Evolutionary conservation across 2,329 filamentous ascomycete species (phyloP), one percentile per base, ranked within the genome.

Genomic region (Iodosphaeria phyllophila): DNA sequence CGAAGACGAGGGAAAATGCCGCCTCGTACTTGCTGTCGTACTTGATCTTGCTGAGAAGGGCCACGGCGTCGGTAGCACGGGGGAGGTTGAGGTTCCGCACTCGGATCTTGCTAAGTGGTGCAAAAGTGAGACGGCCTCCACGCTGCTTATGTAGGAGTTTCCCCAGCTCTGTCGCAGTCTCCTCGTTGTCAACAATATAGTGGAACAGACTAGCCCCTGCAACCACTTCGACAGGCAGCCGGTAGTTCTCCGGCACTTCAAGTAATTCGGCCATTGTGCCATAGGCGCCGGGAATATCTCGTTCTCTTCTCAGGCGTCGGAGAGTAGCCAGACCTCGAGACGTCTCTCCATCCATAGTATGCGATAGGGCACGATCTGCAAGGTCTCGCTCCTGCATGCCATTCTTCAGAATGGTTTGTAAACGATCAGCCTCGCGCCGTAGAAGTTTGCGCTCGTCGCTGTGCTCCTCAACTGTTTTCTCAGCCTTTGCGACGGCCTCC

Each of bases 181-280:
- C 70, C 31, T 91, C 82, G 24, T 76, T 86, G 46, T 98, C 86
- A 21, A 95, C 86, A 8, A 98, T 73, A 36, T 92, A 92, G 49
- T 98, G 82, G 52, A 98, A 98, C 6, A 98, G 60, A 44, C 82
- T 92, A 33, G 74, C 74, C 11, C 89, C 89, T 3, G 86, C 89
- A 25, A 84, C 89, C 38, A 92, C 82, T 50, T 98, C 89, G 7
- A 91, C 76, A 2, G 89, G 82, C 8, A 84, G 71, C 31, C 83
- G 72, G 50, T 92, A 95, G 26, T 70, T 66, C 26, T 92, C 82
- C 29, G 62, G 69, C 24, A 92, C 82, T 27, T 83, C 70, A 38
- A 95, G 70, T n/a, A 98, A 64, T 46, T 98, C 91, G 4, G 86
- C 84, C 18, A 98, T 52, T 0, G 84, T 92, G 24, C 91, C 89